phyloP scores from a whole-genome alignment of 305 asterid species.

The Fraxinus nigra region DNA sequence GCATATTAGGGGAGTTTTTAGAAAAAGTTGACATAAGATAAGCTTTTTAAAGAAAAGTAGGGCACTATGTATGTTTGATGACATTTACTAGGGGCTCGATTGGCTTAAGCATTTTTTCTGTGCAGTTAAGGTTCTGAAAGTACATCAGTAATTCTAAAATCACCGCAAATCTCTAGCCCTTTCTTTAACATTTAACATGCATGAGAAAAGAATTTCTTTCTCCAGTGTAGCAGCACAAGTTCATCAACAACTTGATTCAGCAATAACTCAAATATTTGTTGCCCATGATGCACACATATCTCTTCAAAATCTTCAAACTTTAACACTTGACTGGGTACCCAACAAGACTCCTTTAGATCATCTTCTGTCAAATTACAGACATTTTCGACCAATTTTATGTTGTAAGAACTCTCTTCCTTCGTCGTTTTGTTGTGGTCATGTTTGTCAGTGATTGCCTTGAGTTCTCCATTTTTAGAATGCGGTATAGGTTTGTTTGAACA shows the following conservation, averaged over 20 bases:
- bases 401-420: constrained; percentile 22
- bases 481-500: neutral
- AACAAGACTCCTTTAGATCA: constrained; percentile 24
- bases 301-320: constrained; percentile 41
- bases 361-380: constrained; percentile 36
- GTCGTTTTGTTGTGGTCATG: constrained; percentile 15
- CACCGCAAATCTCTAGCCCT: neutral
- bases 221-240: constrained; percentile 17
- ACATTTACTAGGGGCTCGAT: neutral
- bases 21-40: no score
- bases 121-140: neutral
- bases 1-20: no score
- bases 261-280: constrained; percentile 39
- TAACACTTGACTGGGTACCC: constrained; percentile 26
- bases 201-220: neutral
- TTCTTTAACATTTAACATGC: neutral
- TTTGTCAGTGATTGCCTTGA: constrained; percentile 7
- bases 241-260: constrained; percentile 43
- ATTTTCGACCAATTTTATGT: constrained; percentile 31
- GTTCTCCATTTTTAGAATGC: constrained; percentile 7
- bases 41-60: no score
- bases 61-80: no score
- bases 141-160: neutral
- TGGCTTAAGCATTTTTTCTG: neutral
- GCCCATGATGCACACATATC: constrained; percentile 36